These are phyloP conservation scores for Tritrichomonas musculus DNA, from an alignment of 208 protist genomes.

Conservation along the genomic window DNA sequence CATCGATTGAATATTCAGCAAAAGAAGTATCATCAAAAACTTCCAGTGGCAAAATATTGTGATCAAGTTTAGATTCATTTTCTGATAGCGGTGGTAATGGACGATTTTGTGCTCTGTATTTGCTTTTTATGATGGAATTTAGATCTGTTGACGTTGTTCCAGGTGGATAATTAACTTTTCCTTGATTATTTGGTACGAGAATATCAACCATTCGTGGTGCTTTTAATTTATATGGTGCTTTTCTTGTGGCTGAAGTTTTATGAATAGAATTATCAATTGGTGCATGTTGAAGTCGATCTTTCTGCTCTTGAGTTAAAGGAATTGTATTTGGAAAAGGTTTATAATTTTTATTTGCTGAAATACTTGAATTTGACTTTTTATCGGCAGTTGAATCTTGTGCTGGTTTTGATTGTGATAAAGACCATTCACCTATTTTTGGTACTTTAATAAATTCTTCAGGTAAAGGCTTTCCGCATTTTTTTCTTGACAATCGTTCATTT, in stretches of 20 bases:
- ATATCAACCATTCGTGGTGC: too few species aligned
- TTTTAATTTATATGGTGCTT: not conserved
- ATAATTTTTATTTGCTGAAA: not conserved
- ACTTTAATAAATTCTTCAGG: constrained; percentile 4
- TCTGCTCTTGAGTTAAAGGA: not conserved
- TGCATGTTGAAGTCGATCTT: not conserved
- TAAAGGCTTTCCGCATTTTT: not conserved
- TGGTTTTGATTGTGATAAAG: constrained; percentile 11
- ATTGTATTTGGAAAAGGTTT: not conserved
- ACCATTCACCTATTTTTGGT: constrained; percentile 33
- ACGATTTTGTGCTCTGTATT: not conserved
- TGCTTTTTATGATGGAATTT: not conserved
- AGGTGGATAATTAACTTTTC: not conserved
- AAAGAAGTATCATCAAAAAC: not conserved
- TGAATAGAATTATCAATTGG: not conserved
- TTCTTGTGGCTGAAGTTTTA: not conserved
- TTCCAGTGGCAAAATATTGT: not conserved
- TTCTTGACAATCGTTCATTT: not conserved
- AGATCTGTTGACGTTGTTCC: not conserved
- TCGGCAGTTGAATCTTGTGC: not conserved
- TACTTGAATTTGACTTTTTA: not conserved
- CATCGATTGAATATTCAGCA: not conserved
- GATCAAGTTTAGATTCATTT: not conserved
- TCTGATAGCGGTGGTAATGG: not conserved
- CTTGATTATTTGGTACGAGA: too few species aligned